phyloP scores from a whole-genome alignment of 139 green algal genomes.

The Micromonas pusilla region DNA sequence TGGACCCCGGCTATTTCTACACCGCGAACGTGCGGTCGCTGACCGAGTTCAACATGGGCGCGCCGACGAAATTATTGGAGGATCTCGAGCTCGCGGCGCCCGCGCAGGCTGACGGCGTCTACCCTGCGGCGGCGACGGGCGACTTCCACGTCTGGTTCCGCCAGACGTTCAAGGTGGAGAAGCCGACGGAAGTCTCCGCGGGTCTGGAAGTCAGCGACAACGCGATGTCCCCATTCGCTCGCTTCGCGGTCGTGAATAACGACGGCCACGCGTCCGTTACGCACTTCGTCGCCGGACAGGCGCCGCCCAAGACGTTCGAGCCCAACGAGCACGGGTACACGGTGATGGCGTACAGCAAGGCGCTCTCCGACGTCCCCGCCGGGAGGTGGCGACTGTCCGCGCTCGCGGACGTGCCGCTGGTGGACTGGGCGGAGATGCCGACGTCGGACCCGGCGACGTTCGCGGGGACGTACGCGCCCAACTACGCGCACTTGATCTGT shows the following conservation, averaged over 20 bases:
- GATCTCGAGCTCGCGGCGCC: neutral
- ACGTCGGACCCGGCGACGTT: neutral
- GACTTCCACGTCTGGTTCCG: constrained; percentile 23
- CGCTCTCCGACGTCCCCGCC: neutral
- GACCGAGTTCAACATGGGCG: constrained; percentile 14
- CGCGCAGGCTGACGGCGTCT: neutral
- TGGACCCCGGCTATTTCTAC: constrained; percentile 9
- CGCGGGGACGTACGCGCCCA: constrained; percentile 19
- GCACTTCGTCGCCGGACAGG: neutral
- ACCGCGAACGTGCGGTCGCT: neutral
- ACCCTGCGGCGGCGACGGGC: constrained; percentile 5
- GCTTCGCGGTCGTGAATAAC: constrained; percentile 29
- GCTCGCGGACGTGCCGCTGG: neutral
- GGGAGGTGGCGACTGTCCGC: neutral
- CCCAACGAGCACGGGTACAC: constrained; percentile 38
- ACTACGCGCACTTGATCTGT: constrained; percentile 19
- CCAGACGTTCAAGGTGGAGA: constrained; percentile 21
- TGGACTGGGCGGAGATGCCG: neutral
- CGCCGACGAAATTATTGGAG: constrained; percentile 9
- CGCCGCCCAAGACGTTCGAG: neutral
- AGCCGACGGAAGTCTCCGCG: constrained; percentile 8
- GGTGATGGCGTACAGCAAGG: constrained; percentile 17
- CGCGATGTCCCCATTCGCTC: neutral
- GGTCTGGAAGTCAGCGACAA: neutral
- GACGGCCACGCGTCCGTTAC: constrained; percentile 4